These are phyloP conservation scores for Termitomyces sp. DNA, from an alignment of 1,284 basidiomycete species.

Conservation along the genomic window DNA sequence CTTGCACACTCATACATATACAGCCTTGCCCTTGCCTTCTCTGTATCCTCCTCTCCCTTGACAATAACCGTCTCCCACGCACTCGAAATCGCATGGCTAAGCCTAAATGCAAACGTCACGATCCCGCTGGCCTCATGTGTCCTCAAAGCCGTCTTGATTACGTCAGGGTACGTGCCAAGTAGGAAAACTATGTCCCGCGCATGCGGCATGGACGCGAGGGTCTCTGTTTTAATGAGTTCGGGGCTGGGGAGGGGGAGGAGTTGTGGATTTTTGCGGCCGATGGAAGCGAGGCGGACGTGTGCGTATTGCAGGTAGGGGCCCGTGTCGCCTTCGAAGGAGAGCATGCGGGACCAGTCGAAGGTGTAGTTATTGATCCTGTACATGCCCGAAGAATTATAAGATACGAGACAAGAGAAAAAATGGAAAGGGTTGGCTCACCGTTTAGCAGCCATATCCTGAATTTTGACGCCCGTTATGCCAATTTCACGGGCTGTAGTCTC, in stretches of 20 bases:
- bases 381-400: constrained; percentile 24
- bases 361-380: constrained; percentile 96
- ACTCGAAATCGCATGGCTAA: constrained; percentile 79
- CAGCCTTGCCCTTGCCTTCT: constrained; percentile 82
- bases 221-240: constrained; percentile 62
- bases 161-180: constrained; percentile 87
- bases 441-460: constrained; percentile 97
- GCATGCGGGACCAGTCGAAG: constrained; percentile 94
- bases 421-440: constrained; percentile 43
- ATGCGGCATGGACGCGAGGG: constrained; percentile 67
- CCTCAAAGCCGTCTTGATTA: constrained; percentile 80
- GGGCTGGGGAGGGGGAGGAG: constrained; percentile 75
- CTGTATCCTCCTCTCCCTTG: constrained; percentile 72
- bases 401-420: not conserved
- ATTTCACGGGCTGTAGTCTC: constrained; percentile 80
- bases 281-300: constrained; percentile 90
- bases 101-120: constrained; percentile 73
- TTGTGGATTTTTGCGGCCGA: constrained; percentile 91
- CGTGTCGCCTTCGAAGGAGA: constrained; percentile 96
- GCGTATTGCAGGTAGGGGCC: constrained; percentile 96
- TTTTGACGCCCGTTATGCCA: constrained; percentile 95
- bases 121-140: constrained; percentile 89
- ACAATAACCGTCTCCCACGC: constrained; percentile 89
- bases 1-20: constrained; percentile 87
- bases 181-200: constrained; percentile 87